Base-by-base conservation (phyloP, 352 stramenopile genomes). In the Aphanomyces euteiches region DNA sequence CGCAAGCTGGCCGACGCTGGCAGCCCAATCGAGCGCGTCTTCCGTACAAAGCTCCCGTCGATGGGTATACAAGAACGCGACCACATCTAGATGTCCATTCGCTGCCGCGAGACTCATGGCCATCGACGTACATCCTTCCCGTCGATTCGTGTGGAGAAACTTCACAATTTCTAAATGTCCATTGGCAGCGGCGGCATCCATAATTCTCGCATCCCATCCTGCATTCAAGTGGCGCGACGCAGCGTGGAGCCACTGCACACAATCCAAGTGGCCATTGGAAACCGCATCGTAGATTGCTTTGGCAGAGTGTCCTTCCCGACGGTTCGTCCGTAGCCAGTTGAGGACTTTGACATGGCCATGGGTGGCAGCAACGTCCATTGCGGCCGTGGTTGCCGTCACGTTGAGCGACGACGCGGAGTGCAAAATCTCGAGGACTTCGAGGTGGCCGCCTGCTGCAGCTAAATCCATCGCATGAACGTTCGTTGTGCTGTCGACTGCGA, bases 21-120 rank as follows among this genome's bases (percentile, higher is more conserved):
- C 43, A 12, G 43, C 43, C 43, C 43, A 50, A n/a, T 82, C 66
- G 74, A 84, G 78, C 74, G 63, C 74, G 69, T 75, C 74, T n/a
- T 59, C 53, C 1, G 53, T 59, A 13, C 53, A 59, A n/a, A 8
- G n/a, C n/a, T 38, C 28, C 50, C 6, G 45, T 4, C 67, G 64
- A 8, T 36, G 61, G n/a, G 70, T 56, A 40, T 75, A 66, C 40
- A 79, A 8, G 61, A 47, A 76, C 50, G 76, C 47, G 21, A 79
- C 68, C 39, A 78, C 47, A 5, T 48, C 4, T 39, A 79, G 28
- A 28, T 73, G 48, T 1, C 68, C 72, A 13, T 75, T 47, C 34
- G 68, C 71, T 47, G 63, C 72, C 19, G 74, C 74, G 4, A 66
- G 63, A n/a, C 73, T 61, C 7, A 79, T 72, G 47, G 73, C 66